These are phyloP conservation scores for Suzukiozyma palmioleophila DNA, from an alignment of 1,139 yeast species.

Conservation along the genomic window DNA sequence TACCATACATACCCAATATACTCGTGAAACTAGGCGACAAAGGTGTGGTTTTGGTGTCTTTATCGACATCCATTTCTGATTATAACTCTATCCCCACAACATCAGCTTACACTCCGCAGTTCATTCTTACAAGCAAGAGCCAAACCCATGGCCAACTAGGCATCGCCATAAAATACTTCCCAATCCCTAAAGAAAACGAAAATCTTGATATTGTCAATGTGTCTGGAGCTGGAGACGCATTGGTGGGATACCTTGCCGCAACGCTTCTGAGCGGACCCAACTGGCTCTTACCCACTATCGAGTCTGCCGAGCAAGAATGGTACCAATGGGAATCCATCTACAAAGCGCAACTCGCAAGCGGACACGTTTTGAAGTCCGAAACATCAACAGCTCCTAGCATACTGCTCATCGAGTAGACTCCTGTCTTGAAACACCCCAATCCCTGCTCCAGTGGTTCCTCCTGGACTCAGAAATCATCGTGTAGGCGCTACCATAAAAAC, in stretches of 20 bases:
- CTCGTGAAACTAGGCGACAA: constrained; percentile 62
- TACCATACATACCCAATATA: constrained; percentile 71
- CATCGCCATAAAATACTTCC: constrained; percentile 59
- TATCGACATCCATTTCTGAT: constrained; percentile 25
- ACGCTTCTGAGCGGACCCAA: constrained; percentile 16
- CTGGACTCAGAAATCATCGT: too few species aligned
- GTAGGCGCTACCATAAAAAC: too few species aligned
- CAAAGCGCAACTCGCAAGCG: constrained; percentile 54
- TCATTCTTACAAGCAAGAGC: constrained; percentile 17
- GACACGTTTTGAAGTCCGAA: constrained; percentile 35
- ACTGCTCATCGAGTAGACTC: not conserved
- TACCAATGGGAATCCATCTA: constrained; percentile 31
- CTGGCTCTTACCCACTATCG: constrained; percentile 23
- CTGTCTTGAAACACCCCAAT: too few species aligned
- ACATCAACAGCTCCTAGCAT: constrained; percentile 17
- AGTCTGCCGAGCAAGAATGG: constrained; percentile 28
- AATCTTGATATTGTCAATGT: constrained; percentile 42
- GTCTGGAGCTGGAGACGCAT: constrained; percentile 74
- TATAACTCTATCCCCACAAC: constrained; percentile 34
- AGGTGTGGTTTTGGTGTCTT: constrained; percentile 52
- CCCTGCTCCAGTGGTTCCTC: too few species aligned
- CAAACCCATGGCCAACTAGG: constrained; percentile 31
- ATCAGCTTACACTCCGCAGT: constrained; percentile 26
- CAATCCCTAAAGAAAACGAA: constrained; percentile 38
- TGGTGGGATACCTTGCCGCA: constrained; percentile 48